Base-by-base conservation (phyloP, 225 moss, liverwort and hornwort genomes). In the Pleurozium schreberi region DNA sequence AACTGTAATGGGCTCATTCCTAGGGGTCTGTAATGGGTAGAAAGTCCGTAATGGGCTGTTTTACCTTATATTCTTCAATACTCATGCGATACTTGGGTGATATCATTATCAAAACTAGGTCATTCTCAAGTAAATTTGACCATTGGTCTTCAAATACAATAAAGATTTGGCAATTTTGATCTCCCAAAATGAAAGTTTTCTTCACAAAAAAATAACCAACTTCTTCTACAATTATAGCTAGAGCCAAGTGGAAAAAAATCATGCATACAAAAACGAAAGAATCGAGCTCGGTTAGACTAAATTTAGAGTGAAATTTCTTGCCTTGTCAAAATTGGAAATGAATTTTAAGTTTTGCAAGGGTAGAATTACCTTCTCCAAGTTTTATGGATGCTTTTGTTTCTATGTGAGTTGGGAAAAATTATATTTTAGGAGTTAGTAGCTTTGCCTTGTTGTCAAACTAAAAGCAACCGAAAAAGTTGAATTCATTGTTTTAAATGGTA, bases 391-490 rank as follows among this genome's bases (percentile, higher is more conserved):
- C 12, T 75, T 33, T 52, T 38, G 15, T 0, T 77, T 52, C 5
- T 53, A 38, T 16, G 0, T 23, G 8, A 23, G 0, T 9, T 9
- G 0, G 4, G 0, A 77, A 4, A 78, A 38, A 16, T 15, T 53
- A 5, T 53, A 38, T 53, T 38, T 10, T 55, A 38, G 15, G 1
- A 21, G 15, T 53, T 13, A 11, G 3, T 14, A 53, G 34, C 6
- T 75, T 53, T 23, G 23, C 6, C 6, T 77, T 23, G 3, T 53
- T 50, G 21, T 23, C 15, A 77, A 53, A 50, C 9, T 15, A 10
- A 53, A 53, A 77, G 15, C 53, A 36, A 50, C 2, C 47, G 0
- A 14, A 75, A 52, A 52, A 4, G 1, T 31, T 4, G 19, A 47
- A 9, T 31, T 47, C 7, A 31, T 7, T 74, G 18, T 74, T 47